Evolutionary conservation across 192 early-diverging fungal species (phyloP).

Genomic region (Backusella tarrabulga): DNA sequence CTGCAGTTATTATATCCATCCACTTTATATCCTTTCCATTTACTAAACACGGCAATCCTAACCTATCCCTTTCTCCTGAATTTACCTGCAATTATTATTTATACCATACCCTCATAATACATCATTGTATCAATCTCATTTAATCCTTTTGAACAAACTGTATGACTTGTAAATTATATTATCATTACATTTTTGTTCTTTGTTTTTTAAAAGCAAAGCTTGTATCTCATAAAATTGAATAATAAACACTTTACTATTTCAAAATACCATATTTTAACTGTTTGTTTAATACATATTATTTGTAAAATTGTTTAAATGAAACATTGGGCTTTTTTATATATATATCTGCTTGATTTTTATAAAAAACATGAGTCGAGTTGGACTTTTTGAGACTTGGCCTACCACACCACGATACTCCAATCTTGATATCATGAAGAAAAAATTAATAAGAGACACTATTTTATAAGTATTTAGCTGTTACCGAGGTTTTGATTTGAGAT

Average conservation of each 20-base stretch:
- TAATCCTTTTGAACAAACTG: background rate
- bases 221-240: background rate
- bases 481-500: background rate
- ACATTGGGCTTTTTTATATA: background rate
- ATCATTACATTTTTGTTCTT: background rate
- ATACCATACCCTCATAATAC: conserved; percentile 2
- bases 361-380: background rate
- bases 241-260: background rate
- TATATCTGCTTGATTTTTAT: background rate
- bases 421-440: background rate
- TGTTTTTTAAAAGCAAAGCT: background rate
- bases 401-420: background rate
- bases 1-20: conserved; percentile 7
- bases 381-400: background rate
- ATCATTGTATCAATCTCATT: background rate
- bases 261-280: background rate
- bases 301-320: background rate
- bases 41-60: background rate
- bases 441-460: background rate
- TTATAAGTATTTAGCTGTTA: background rate
- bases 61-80: background rate
- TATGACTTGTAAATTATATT: background rate
- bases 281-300: background rate
- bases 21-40: background rate
- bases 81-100: background rate